Evolutionary conservation across 176 grass and related monocot genomes (phyloP), one percentile per base, ranked within the genome.

Genomic region (Triticum dicoccoides): DNA sequence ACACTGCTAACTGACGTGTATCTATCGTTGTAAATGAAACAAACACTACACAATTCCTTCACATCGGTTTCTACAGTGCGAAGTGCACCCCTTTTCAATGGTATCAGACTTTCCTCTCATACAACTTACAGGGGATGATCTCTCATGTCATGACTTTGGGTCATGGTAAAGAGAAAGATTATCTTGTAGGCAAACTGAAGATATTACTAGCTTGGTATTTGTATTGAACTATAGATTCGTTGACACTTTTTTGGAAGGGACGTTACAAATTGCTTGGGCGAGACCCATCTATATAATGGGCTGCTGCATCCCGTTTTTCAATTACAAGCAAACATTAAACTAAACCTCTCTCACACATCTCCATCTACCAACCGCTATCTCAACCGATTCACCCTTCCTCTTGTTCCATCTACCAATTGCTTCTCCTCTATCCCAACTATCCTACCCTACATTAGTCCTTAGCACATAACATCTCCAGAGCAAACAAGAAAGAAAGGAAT

Each of bases 401-500:
- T 76, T 52, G n/a, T 30, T 44, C 14, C 73, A 54, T 76, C 44
- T 76, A 54, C 45, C 45, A 54, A 76, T 76, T 52, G 45, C 45
- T 52, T 76, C 73, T 76, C 49, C 73, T 54, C 27, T 54, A 76
- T 32, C 42, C 44, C 44, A 76, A 30, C 73, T 76, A 76, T 54
- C 17, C 73, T 54, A 47, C 45, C 44, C 8, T 52, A 54, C 72
- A 44, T 73, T 73, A 45, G 73, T 32, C 73, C 73, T 30, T 76
- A 52, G 73, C 47, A 33, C 27, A 21, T 76, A 76, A 76, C 73
- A 76, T 32, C 14, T 33, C 45, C 47, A 76, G 27, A 54, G 73
- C 47, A 77, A 87, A 87, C 25, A 68, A 29, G 81, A 23, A 10
- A 74, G 72, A 64, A 78, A 88, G 33, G 44, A 83, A 80, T 3